Evolutionary conservation across 2,329 filamentous ascomycete genomes (phyloP).

Genomic region (Fusarium chaquense): DNA sequence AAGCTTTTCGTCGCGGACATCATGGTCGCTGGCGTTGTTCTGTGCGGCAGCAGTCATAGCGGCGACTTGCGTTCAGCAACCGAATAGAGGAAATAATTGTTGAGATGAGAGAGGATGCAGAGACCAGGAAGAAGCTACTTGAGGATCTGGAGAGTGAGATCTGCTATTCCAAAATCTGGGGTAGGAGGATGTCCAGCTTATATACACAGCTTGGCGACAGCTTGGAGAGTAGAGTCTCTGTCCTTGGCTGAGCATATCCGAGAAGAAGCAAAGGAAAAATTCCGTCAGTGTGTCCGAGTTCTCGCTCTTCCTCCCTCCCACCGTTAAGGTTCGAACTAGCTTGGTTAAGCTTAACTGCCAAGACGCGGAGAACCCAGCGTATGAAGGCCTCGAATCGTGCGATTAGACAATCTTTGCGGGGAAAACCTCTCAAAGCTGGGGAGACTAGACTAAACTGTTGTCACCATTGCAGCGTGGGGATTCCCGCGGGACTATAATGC

Average conservation of each 20-base stretch:
- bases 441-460: not conserved
- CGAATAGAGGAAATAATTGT: not conserved
- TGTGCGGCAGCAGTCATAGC: slow-evolving; percentile 13
- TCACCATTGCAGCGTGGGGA: not conserved
- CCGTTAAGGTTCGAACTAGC: slow-evolving; percentile 1
- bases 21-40: slow-evolving; percentile 5
- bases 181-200: slow-evolving; percentile 1
- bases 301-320: not conserved
- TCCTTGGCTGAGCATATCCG: not conserved
- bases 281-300: not conserved
- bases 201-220: slow-evolving; percentile 7
- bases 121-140: slow-evolving; percentile 1
- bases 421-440: not conserved
- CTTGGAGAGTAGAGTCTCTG: not conserved
- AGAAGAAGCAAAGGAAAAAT: not conserved
- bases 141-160: not conserved
- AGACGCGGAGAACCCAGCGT: slow-evolving; percentile 9
- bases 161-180: slow-evolving; percentile 5
- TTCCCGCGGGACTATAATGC: slow-evolving; percentile 4
- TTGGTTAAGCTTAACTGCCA: slow-evolving; percentile 11
- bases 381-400: not conserved
- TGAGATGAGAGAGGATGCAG: not conserved
- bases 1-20: not conserved
- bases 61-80: not conserved
- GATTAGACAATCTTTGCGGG: not conserved